Evolutionary conservation across 257 asterid genomes (phyloP), one percentile per base, ranked within the genome.

Genomic region (Dorcoceras hygrometricum): DNA sequence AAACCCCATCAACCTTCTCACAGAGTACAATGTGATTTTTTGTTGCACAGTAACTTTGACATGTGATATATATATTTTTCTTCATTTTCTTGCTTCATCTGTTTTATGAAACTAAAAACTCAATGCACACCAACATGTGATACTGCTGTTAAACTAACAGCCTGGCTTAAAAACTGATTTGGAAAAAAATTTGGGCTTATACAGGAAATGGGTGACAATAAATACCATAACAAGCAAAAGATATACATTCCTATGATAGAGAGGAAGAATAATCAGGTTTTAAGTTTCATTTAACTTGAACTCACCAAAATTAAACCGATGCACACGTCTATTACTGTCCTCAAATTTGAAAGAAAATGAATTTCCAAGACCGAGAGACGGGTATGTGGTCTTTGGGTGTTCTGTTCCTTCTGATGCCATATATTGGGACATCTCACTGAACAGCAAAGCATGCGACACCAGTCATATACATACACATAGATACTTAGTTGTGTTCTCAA

Each of bases 221-320:
- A 57, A 23, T 6, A 57, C 23, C 18, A 53, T 31, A 62, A 22
- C 51, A n/a, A 20, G n/a, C 53, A 46, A 59, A 53, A 63, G 51
- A 11, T 53, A 20, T 6, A 18, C 20, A 62, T 11, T 20, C 27
- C 2, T 31, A 57, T 23, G 55, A 53, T 22, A 39, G 65, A 39
- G 65, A 68, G 25, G 60, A 65, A 26, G 9, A 58, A n/a, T 27
- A 14, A 29, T 34, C 2, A 55, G 3, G 57, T 32, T 23, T 20
- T 32, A 27, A 23, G 3, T 29, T 28, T 54, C 23, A 55, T 59
- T 29, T 19, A 28, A 68, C 25, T 39, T 16, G 36, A 25, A 78
- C 95, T 83, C 75, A 89, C 98, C 95, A 70, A 77, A 87, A 79
- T 74, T 86, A 72, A 92, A 84, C 75, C 98, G 82, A 78, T 89